Evolutionary conservation across 345 rosid species (phyloP).

Genomic region (Hypericum androsaemum): DNA sequence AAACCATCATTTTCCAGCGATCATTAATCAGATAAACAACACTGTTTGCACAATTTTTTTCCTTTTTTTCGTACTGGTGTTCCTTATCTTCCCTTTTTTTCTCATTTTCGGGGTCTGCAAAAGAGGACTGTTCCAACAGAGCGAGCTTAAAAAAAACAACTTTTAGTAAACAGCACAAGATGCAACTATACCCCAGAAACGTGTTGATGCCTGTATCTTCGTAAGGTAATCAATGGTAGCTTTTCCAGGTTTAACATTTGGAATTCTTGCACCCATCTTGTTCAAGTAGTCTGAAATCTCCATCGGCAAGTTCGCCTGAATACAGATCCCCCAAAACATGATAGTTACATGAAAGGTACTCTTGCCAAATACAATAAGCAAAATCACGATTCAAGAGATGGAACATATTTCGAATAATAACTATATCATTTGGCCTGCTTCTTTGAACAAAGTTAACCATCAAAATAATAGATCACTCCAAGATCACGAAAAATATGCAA

Average conservation of each 20-base stretch:
- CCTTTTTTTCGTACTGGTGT: too few relatives aligned
- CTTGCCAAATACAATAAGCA: too few relatives aligned
- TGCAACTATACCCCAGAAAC: constrained; percentile 75
- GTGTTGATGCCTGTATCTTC: constrained; percentile 86
- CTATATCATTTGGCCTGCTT: too few relatives aligned
- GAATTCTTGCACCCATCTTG: constrained; percentile 98
- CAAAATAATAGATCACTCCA: too few relatives aligned
- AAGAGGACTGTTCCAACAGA: neutral
- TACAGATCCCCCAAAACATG: neutral
- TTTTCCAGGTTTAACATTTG: constrained; percentile 87
- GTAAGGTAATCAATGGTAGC: constrained; percentile 79
- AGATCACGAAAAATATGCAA: too few relatives aligned
- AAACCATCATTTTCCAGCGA: neutral
- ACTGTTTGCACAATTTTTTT: too few relatives aligned
- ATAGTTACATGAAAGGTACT: neutral
- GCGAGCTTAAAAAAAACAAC: neutral
- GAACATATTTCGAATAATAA: too few relatives aligned
- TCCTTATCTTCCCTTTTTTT: too few relatives aligned
- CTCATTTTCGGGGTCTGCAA: too few relatives aligned
- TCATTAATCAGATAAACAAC: neutral
- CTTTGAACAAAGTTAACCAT: too few relatives aligned
- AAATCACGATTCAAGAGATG: too few relatives aligned
- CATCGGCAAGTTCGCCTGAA: constrained; percentile 92
- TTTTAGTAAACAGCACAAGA: neutral
- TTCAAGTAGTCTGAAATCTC: constrained; percentile 91